Conservation (phyloP, 169 alveolate genomes). For the Miamiensis avidus region DNA sequence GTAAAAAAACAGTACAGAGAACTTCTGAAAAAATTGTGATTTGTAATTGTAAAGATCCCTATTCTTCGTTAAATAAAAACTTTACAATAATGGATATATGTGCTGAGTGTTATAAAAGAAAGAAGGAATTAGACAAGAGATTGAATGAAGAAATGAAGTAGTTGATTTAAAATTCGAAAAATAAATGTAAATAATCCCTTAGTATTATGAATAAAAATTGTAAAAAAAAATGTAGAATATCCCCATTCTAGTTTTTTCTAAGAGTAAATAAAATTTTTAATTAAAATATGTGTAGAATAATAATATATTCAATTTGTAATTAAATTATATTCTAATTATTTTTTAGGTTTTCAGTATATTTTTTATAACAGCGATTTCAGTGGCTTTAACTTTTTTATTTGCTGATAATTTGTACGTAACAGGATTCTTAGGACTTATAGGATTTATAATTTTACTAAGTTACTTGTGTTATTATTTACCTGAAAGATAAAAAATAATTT, state of each 20-base stretch:
- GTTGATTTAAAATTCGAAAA: background rate
- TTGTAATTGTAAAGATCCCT: no score
- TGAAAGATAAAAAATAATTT: background rate
- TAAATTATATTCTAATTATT: no score
- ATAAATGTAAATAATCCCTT: background rate
- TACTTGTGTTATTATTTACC: background rate
- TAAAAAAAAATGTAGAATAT: background rate
- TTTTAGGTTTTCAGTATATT: background rate
- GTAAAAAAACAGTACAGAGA: no score
- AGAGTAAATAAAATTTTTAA: background rate
- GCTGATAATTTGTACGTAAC: background rate
- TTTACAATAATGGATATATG: background rate
- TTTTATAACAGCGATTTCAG: background rate
- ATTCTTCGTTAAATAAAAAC: no score
- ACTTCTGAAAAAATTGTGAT: no score
- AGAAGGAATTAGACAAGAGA: no score
- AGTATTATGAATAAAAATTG: background rate
- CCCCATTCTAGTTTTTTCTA: background rate
- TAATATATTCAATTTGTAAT: background rate
- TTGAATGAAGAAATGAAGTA: background rate
- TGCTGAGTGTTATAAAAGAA: background rate
- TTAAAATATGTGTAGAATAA: no score
- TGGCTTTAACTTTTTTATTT: background rate
- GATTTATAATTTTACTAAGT: background rate
- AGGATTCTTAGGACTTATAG: background rate